These are phyloP conservation scores for Anastatica hierochuntica DNA, from an alignment of 345 rosid species.

Conservation along the genomic window DNA sequence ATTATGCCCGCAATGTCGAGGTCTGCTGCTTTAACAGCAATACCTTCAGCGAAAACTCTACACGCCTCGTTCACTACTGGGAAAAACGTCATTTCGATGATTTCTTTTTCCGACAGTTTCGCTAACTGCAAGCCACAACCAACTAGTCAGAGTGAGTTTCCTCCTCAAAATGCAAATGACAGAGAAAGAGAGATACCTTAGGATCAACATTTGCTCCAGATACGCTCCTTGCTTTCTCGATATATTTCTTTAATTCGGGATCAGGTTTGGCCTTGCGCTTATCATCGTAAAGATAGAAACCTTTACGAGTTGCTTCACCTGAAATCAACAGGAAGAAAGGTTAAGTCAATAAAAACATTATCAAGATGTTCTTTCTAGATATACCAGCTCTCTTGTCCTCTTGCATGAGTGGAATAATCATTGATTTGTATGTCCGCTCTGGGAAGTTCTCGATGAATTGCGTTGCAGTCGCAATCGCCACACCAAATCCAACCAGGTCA, in stretches of 20 bases:
- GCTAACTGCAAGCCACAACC: constrained; percentile 40
- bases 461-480: constrained; percentile 62
- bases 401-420: constrained; percentile 77
- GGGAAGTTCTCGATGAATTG: constrained; percentile 80
- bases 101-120: constrained; percentile 66
- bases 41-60: constrained; percentile 81
- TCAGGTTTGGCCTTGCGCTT: constrained; percentile 85
- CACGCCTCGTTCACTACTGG: constrained; percentile 98
- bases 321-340: constrained; percentile 10
- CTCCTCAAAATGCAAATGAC: too few relatives aligned
- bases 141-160: constrained; percentile 1
- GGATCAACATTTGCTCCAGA: constrained; percentile 65
- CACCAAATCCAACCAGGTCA: constrained; percentile 94
- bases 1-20: constrained; percentile 77
- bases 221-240: constrained; percentile 75
- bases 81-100: constrained; percentile 85
- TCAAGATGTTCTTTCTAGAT: not conserved
- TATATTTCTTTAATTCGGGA: constrained; percentile 60
- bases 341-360: not conserved
- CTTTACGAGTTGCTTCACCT: constrained; percentile 83
- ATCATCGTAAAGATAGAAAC: constrained; percentile 75
- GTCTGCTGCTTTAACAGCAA: constrained; percentile 88
- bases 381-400: constrained; percentile 91
- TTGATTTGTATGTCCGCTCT: constrained; percentile 73
- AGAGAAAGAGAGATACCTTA: constrained; percentile 39